Evolutionary conservation across 768 basidiomycete genomes (phyloP), one percentile per base, ranked within the genome.

Genomic region (Lyophyllum semitale): DNA sequence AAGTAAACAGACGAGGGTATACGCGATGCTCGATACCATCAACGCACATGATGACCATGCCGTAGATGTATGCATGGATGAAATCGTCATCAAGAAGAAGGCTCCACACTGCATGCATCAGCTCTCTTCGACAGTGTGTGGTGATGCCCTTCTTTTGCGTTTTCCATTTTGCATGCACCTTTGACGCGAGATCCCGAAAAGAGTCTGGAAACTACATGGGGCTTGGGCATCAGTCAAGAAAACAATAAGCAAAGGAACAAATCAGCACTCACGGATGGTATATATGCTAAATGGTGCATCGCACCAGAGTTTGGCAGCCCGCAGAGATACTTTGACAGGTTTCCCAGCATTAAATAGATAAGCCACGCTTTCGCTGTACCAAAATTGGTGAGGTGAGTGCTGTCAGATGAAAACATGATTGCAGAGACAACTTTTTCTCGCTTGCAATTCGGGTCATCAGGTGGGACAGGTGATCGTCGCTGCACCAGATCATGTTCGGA

Each of bases 241-340:
- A 8, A 22, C 29, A 1, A 54, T 41, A 18, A 4, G 4, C 48
- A 48, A 8, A 26, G 22, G 11, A n/a, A n/a, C 9, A 20, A 33
- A 33, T 38, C n/a, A n/a, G n/a, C 4, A 64, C 57, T 50, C 55
- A 78, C 76, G 12, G 66, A 63, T 0, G 76, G 77, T 22, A 82
- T 69, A 60, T 79, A 80, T 11, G 74, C 77, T 3, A 79, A n/a
- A n/a, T n/a, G n/a, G n/a, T n/a, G n/a, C n/a, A n/a, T n/a, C n/a
- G n/a, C n/a, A n/a, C n/a, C n/a, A 11, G 64, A 64, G 8, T 57
- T 62, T 1, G 73, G 74, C 13, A 62, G 59, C 1, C 57, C 57
- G 1, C 68, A 62, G 2, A 64, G 53, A 46, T 78, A 79, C 57
- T 81, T 82, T 0, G 75, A 77, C 8, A 69, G 61, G 45, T 74